A percentile compares a stretch with the other conserved stretches of the same genome.
Evolutionary conservation across 108 stramenopile genomes (phyloP).

Genomic region (Mediolabrus comicus): DNA sequence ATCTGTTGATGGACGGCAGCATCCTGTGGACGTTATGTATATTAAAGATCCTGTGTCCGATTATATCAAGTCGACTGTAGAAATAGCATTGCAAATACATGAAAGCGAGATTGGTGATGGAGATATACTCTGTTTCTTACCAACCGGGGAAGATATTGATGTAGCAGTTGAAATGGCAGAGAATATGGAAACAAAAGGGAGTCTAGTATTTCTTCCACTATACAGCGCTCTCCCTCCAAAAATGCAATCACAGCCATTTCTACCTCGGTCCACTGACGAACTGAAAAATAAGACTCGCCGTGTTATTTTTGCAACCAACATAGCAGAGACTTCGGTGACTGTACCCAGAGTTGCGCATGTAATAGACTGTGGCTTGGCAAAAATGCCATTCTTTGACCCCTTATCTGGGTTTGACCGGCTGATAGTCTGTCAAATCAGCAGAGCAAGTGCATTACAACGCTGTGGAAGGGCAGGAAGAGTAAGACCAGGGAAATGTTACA

Average conservation of each 20-base stretch:
- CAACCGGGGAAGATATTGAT: conserved; percentile 94
- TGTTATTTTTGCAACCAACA: conserved; percentile 88
- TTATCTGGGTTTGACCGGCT: conserved; percentile 74
- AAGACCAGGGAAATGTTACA: conserved; percentile 91
- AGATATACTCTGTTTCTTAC: conserved; percentile 93
- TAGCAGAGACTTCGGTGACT: conserved; percentile 95
- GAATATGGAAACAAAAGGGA: conserved; percentile 23
- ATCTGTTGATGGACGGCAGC: conserved; percentile 77
- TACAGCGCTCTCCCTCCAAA: conserved; percentile 85
- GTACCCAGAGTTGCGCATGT: conserved; percentile 90
- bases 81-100: conserved; percentile 80
- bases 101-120: conserved; percentile 53
- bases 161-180: conserved; percentile 73
- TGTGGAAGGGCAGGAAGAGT: conserved; percentile 93
- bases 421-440: conserved; percentile 76
- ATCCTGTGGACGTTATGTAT: conserved; percentile 91
- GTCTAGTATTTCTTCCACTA: conserved; percentile 75
- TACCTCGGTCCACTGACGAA: conserved; percentile 40
- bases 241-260: conserved; percentile 76
- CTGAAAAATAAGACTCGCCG: conserved; percentile 45
- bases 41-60: conserved; percentile 70
- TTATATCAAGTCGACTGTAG: conserved; percentile 75
- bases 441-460: conserved; percentile 89
- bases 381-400: conserved; percentile 92
- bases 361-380: conserved; percentile 94